Evolutionary conservation across 2,329 filamentous ascomycete species (phyloP), one percentile per base, ranked within the genome.

Genomic region (Colletotrichum godetiae): DNA sequence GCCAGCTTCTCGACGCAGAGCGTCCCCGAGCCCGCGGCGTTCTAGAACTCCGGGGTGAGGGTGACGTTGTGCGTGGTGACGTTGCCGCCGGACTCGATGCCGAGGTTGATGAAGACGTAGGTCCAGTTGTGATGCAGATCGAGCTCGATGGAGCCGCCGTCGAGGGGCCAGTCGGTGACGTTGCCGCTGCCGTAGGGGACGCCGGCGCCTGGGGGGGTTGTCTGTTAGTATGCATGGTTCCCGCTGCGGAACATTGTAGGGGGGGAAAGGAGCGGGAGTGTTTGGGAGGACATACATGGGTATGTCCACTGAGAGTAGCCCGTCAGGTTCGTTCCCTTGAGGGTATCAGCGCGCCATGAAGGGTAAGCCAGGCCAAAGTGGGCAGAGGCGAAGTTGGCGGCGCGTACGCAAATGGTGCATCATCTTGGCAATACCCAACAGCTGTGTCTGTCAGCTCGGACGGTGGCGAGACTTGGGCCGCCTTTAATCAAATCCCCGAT

Each of bases 31-130:
- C 78, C 93, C 81, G 83, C 91, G 78, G 81, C 89, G 84, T 86
- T 91, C 82, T 85, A 90, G 83, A 85, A 89, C 82, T 85, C 76
- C 4, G 89, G 89, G 2, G 90, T 88, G 33, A 95, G 86, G 37
- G 91, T 89, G 81, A 92, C 87, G 86, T 93, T 94, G 87, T 92
- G 95, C 81, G 90, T 90, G 78, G 86, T 87, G 27, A 88, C 79
- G 79, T 88, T 87, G 22, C 72, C 75, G 74, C 80, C 81, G 57
- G 79, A 79, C 79, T 86, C 86, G 55, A 88, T 80, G 59, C 86
- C 88, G 62, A 89, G 81, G 80, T 89, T 89, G 80, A 90, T 79
- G 77, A 86, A 89, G 78, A 89, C 69, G 79, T 88, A 89, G 42
- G 84, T 82, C 86, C 86, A 89, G 7, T 79, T 75, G 80, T 89